These are phyloP conservation scores for Citrus sinensis DNA, from an alignment of 345 rosid genomes.

Conservation along the genomic window DNA sequence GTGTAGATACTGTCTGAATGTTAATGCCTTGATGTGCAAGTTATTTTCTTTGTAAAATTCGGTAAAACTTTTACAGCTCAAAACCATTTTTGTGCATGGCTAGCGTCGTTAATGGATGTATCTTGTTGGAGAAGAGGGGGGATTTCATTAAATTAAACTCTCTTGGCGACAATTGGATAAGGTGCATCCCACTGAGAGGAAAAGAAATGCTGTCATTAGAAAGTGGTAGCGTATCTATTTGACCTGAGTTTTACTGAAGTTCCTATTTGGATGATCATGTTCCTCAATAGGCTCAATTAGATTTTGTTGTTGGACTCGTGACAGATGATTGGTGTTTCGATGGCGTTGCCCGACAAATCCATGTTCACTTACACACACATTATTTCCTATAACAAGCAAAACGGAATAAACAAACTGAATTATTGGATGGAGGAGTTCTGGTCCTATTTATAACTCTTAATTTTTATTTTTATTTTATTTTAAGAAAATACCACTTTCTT, in stretches of 20 bases:
- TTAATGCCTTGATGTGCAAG: slow-evolving; percentile 20
- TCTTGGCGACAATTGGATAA: not conserved
- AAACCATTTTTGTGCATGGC: slow-evolving; percentile 21
- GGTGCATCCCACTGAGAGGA: not conserved
- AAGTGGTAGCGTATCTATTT: not conserved
- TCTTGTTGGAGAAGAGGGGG: not conserved
- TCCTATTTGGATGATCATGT: not conserved
- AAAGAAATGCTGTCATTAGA: not conserved
- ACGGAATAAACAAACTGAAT: not conserved
- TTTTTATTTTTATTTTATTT: too few species aligned
- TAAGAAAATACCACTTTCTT: too few species aligned
- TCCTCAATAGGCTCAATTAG: not conserved
- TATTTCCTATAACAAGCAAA: not conserved
- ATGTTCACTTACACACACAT: slow-evolving; percentile 3
- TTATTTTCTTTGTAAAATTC: slow-evolving; percentile 18
- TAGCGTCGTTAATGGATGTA: slow-evolving; percentile 19
- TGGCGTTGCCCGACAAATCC: slow-evolving; percentile 13
- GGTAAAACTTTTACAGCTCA: slow-evolving; percentile 17
- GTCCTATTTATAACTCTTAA: slow-evolving; percentile 6
- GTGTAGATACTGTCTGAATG: slow-evolving; percentile 52
- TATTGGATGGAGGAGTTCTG: not conserved
- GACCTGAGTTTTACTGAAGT: not conserved
- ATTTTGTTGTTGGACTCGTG: not conserved
- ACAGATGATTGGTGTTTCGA: not conserved
- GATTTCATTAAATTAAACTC: not conserved